Evolutionary conservation across 306 rosid species (phyloP).

Genomic region (Quercus engelmannii): DNA sequence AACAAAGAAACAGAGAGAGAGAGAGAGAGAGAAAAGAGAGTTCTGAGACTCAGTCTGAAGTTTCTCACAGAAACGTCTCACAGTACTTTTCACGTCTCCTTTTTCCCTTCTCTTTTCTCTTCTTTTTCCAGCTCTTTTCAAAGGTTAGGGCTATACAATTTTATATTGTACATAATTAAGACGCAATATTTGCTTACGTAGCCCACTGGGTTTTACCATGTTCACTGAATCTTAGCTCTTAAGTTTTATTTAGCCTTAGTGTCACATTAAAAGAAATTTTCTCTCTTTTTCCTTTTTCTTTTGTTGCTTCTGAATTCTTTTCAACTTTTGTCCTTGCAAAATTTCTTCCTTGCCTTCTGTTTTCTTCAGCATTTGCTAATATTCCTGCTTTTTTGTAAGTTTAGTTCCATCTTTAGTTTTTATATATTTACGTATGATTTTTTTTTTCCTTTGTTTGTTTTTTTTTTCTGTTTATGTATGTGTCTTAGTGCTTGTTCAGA

Average conservation of each 20-base stretch:
- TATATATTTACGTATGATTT: neutral
- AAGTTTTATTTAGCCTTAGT: conserved; percentile 22
- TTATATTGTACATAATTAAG: conserved; percentile 3
- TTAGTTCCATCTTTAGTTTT: conserved; percentile 4
- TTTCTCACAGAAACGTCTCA: conserved; percentile 22
- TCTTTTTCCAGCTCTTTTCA: conserved; percentile 27
- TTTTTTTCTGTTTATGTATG: neutral
- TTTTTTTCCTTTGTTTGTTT: neutral
- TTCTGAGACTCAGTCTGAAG: neutral
- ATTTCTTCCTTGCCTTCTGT: conserved; percentile 20
- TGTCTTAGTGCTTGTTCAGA: neutral
- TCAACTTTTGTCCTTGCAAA: conserved; percentile 1
- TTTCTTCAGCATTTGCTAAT: conserved; percentile 47
- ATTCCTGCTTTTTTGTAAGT: conserved; percentile 33
- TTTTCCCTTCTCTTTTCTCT: conserved; percentile 22
- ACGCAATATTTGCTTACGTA: conserved; percentile 38
- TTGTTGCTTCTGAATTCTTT: conserved; percentile 16
- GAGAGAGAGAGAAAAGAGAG: neutral
- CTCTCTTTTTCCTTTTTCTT: conserved; percentile 8
- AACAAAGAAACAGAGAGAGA: neutral
- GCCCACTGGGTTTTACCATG: conserved; percentile 23
- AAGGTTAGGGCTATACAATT: conserved; percentile 24
- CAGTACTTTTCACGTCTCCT: conserved; percentile 19
- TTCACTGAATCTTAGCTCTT: conserved; percentile 49
- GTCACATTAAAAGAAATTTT: neutral